Evolutionary conservation across 2,329 filamentous ascomycete species (phyloP).

Genomic region (Colletotrichum somersetense): DNA sequence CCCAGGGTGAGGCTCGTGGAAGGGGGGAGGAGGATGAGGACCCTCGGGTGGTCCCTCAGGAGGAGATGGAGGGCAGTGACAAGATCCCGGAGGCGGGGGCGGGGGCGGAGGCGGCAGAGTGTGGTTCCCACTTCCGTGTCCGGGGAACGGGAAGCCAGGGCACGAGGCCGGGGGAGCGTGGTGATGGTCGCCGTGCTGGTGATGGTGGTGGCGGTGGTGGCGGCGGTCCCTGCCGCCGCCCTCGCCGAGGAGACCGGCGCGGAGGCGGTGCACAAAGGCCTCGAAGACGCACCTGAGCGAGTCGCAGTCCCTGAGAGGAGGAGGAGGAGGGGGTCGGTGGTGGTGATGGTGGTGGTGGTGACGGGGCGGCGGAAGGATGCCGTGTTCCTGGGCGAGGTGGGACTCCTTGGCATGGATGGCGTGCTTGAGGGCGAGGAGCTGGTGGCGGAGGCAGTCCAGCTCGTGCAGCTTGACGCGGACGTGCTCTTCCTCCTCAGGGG

Average conservation of each 20-base stretch:
- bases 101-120: constrained; percentile 39
- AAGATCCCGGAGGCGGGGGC: constrained; percentile 46
- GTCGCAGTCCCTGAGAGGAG: constrained; percentile 51
- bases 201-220: neutral
- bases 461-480: constrained; percentile 59
- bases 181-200: neutral
- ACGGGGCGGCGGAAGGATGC: constrained; percentile 44
- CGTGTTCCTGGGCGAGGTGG: constrained; percentile 53
- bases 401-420: constrained; percentile 59
- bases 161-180: constrained; percentile 28
- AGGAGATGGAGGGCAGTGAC: constrained; percentile 48
- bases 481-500: constrained; percentile 37
- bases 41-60: constrained; percentile 35
- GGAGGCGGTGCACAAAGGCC: constrained; percentile 55
- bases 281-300: constrained; percentile 59
- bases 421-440: constrained; percentile 56
- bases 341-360: neutral
- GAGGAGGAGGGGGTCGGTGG: no score
- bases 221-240: neutral
- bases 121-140: constrained; percentile 46
- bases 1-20: constrained; percentile 33
- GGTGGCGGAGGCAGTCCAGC: constrained; percentile 57
- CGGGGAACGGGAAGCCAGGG: constrained; percentile 43
- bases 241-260: constrained; percentile 44
- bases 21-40: constrained; percentile 33